A percentile compares a stretch with the other conserved stretches of the same genome.
phyloP scores from a whole-genome alignment of 202 grass and related monocot species.

The Panicum hallii region DNA sequence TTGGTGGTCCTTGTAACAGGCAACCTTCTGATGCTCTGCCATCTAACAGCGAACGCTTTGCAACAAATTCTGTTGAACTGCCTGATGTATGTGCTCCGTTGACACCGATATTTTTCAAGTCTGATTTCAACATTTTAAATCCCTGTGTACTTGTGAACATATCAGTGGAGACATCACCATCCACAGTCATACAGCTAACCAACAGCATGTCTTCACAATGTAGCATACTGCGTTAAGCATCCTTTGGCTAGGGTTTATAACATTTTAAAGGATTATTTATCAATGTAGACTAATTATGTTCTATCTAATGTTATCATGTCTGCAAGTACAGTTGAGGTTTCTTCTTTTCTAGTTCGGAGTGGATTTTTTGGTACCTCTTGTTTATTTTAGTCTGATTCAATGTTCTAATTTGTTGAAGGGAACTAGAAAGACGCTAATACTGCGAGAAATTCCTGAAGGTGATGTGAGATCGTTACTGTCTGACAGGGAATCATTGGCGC shows the following conservation, averaged over 20 bases:
- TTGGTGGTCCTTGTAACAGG: slow-evolving; percentile 49
- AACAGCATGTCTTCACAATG: neutral
- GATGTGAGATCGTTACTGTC: slow-evolving; percentile 73
- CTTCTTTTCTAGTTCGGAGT: neutral
- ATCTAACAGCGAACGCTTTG: slow-evolving; percentile 69
- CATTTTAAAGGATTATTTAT: neutral
- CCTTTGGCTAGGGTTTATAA: neutral
- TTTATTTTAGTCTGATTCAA: slow-evolving; percentile 11
- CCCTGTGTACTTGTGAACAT: neutral
- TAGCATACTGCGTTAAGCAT: neutral
- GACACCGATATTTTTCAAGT: neutral
- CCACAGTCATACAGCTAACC: neutral
- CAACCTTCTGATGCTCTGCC: slow-evolving; percentile 78
- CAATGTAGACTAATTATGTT: neutral
- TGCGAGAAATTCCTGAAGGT: slow-evolving; percentile 90
- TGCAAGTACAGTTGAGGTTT: neutral
- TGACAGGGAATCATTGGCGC: slow-evolving; percentile 87
- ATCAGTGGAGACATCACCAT: no score
- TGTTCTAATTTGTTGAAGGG: slow-evolving; percentile 57
- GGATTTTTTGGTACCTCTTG: neutral
- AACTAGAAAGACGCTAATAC: slow-evolving; percentile 80
- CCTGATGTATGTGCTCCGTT: slow-evolving; percentile 60
- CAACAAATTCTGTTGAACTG: slow-evolving; percentile 84
- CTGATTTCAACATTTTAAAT: neutral
- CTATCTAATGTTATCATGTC: neutral